Conservation (phyloP, 2,329 filamentous ascomycete genomes). For the Neobulgaria alba region DNA sequence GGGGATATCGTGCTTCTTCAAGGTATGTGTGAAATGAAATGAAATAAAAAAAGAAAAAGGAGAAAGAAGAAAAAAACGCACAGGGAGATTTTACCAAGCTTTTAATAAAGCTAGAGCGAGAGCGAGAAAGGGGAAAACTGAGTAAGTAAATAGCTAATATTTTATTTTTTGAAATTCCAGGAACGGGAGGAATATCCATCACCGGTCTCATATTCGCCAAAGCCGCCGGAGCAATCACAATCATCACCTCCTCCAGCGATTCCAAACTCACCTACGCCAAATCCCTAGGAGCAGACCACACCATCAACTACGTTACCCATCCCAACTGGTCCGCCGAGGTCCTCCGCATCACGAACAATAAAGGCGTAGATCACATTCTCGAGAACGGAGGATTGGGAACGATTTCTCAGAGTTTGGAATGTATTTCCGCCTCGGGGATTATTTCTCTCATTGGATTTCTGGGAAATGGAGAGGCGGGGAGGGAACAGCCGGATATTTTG, state of each 20-base stretch:
- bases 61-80: too few species aligned
- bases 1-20: slow-evolving; percentile 33
- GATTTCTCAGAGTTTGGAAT: slow-evolving; percentile 42
- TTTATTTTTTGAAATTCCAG: too few species aligned
- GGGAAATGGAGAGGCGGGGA: not conserved
- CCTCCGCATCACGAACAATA: slow-evolving; percentile 35
- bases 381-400: slow-evolving; percentile 46
- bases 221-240: slow-evolving; percentile 34
- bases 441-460: slow-evolving; percentile 45
- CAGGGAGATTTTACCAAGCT: too few species aligned
- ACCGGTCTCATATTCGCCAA: slow-evolving; percentile 31
- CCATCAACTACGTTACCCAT: slow-evolving; percentile 45
- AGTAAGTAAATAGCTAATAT: too few species aligned
- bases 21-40: too few species aligned
- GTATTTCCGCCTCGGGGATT: slow-evolving; percentile 44
- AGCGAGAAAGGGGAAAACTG: too few species aligned
- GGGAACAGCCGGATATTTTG: not conserved
- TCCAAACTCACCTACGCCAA: slow-evolving; percentile 40
- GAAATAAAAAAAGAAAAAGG: too few species aligned
- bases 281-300: slow-evolving; percentile 41
- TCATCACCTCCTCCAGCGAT: slow-evolving; percentile 47
- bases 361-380: slow-evolving; percentile 46
- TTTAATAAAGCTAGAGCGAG: too few species aligned
- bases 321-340: slow-evolving; percentile 44
- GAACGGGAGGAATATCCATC: slow-evolving; percentile 35